Base-by-base conservation (phyloP, 1,139 yeast genomes). In the Diutina neorugosa region DNA sequence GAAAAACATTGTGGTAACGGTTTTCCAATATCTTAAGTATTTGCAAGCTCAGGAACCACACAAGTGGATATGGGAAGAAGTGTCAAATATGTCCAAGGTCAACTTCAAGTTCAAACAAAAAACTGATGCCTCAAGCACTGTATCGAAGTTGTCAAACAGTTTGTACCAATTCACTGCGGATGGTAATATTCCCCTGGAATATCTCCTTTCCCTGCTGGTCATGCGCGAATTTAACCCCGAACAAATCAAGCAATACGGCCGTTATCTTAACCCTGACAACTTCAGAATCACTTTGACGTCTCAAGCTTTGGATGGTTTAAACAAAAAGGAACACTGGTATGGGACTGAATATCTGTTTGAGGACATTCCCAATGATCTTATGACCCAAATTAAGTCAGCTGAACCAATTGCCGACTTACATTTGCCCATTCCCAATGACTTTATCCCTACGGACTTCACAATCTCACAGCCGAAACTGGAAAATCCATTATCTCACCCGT, bases 401-500 rank as follows among this genome's bases (percentile, higher is more conserved):
- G 62, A 67, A 2, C 62, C 68, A 5, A 75, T 78, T 57, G 65
- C 69, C 1, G 60, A 65, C 11, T 74, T 88, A 51, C 78, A 74
- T 56, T 69, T 87, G 56, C 98, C 98, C 1, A 69, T 68, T 5
- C 78, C 75, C 20, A 93, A 93, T 65, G 84, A 79, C 54, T 93
- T 89, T 61, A 82, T 93, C 54, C 94, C 98, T 7, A 78, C 85
- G 9, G 75, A 87, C 62, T 89, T 93, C 62, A 73, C 74, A 1
- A 82, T 89, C 6, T 71, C 71, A 37, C 76, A 73, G 57, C 64
- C 69, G 51, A 76, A 75, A 47, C 57, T 53, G 34, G 63, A 62
- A 6, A 51, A 42, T 0, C 75, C 78, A 0, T 63, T 69, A 51
- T 58, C 60, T 6, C 69, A 69, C 56, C 80, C 78, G 2, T 70